Base-by-base conservation (phyloP, 495 filamentous ascomycete species). In the Extremus antarcticus region DNA sequence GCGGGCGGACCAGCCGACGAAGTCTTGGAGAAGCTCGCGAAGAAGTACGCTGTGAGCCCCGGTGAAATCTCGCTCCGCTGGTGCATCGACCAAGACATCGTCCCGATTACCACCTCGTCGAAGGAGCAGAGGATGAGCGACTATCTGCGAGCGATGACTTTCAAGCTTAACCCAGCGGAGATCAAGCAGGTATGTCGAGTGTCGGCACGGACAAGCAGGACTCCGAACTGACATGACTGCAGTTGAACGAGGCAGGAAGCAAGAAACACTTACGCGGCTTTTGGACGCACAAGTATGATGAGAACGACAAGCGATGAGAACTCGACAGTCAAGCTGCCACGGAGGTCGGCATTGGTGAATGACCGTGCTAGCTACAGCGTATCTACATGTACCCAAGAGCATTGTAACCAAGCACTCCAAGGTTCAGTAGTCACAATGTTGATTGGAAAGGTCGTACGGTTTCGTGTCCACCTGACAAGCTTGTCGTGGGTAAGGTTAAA, bases 11-110 rank as follows among this genome's bases (percentile, higher is more conserved):
- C 88, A 0, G 64, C 85, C 17, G 88, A 90, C 60, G 70, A 68
- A 9, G 63, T 81, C 15, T 73, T 88, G 56, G 70, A 72, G 20
- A 59, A 62, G 11, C 63, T 94, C 50, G 85, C 85, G 8, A 73
- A 68, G 59, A 95, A 94, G 73, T 94, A 95, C 61, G 83, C 75
- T 2, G 89, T 94, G 22, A 76, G 70, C 15, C 75, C 81, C 53
- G 77, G 73, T 0, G 87, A 91, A 56, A 74, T 94, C 50, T 73
- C 75, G 19, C 61, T 94, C 56, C 68, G 90, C 53, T 95, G 89
- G 89, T 78, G 76, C 25, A 69, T 94, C 32, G 87, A 95, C 58
- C 86, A 88, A 64, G 87, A 82, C 40, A 70, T 85, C 50, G 80
- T 90, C n/a, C 71, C 79, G 0, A 70, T 94, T 57, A 94, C 88